Conservation (phyloP, 192 early-diverging fungal genomes). For the Coemansia umbellata region DNA sequence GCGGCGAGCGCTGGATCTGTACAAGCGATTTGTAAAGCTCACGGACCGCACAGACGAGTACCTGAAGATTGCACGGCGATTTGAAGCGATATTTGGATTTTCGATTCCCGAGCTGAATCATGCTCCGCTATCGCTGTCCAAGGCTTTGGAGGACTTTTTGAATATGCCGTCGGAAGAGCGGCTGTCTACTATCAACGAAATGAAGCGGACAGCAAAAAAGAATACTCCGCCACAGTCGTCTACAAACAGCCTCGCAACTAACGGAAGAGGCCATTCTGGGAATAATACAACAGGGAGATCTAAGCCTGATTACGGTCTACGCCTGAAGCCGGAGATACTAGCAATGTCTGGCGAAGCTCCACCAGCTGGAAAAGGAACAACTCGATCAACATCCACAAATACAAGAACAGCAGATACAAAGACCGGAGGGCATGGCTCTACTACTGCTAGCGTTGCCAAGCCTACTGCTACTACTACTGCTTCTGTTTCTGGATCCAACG, state of each 20-base stretch:
- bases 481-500: background rate
- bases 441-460: too few species aligned
- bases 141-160: slow-evolving; percentile 51
- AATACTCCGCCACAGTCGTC: background rate
- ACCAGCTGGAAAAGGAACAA: background rate
- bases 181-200: slow-evolving; percentile 14
- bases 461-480: background rate
- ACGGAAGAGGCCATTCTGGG: slow-evolving; percentile 1
- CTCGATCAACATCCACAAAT: background rate
- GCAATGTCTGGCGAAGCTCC: slow-evolving; percentile 13
- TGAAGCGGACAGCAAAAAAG: slow-evolving; percentile 27
- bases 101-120: slow-evolving; percentile 49
- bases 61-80: slow-evolving; percentile 45
- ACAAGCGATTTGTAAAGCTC: slow-evolving; percentile 54
- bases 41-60: slow-evolving; percentile 52
- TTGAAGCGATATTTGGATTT: slow-evolving; percentile 50
- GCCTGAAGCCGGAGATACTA: slow-evolving; percentile 44
- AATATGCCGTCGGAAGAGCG: slow-evolving; percentile 42
- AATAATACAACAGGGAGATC: background rate
- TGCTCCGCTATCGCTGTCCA: slow-evolving; percentile 51
- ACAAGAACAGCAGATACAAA: slow-evolving; percentile 1
- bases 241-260: background rate
- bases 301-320: slow-evolving; percentile 44
- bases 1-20: slow-evolving; percentile 50
- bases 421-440: background rate